Evolutionary conservation across 2,329 filamentous ascomycete species (phyloP).

Genomic region (Xylariaceae sp.): DNA sequence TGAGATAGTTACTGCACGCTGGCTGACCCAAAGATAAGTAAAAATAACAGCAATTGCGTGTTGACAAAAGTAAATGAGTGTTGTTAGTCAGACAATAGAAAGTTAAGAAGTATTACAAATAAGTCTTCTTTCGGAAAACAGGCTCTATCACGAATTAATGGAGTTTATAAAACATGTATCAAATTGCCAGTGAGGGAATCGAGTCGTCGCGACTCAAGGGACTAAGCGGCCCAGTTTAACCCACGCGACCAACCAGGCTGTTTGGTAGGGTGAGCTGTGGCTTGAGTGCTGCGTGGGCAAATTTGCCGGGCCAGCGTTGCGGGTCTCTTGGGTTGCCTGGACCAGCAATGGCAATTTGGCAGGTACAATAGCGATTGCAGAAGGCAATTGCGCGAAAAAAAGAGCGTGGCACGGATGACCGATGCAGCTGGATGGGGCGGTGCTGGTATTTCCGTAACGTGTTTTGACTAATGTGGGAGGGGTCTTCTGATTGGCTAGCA

Average conservation of each 20-base stretch:
- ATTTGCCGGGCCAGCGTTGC: no score
- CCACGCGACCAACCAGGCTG: no score
- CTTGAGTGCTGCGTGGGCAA: no score
- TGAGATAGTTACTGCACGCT: background rate
- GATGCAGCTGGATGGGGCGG: slow-evolving; percentile 18
- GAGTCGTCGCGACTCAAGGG: no score
- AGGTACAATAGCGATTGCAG: slow-evolving; percentile 6
- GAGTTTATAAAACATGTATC: no score
- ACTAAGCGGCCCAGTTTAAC: no score
- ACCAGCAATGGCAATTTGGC: background rate
- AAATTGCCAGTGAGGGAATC: background rate
- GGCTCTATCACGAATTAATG: no score
- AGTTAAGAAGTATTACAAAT: slow-evolving; percentile 10
- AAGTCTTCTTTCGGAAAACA: no score
- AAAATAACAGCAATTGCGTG: background rate
- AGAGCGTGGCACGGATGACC: slow-evolving; percentile 9
- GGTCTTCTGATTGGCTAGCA: slow-evolving; percentile 23
- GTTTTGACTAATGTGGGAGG: background rate
- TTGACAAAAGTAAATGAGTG: background rate
- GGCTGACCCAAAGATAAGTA: background rate
- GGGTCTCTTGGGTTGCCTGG: no score
- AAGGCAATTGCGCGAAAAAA: no score
- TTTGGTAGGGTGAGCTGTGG: no score
- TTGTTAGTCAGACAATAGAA: background rate
- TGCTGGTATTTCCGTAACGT: slow-evolving; percentile 10